Evolutionary conservation across 1,284 basidiomycete species (phyloP), one percentile per base, ranked within the genome.

Genomic region (Papiliotrema nemorosa): DNA sequence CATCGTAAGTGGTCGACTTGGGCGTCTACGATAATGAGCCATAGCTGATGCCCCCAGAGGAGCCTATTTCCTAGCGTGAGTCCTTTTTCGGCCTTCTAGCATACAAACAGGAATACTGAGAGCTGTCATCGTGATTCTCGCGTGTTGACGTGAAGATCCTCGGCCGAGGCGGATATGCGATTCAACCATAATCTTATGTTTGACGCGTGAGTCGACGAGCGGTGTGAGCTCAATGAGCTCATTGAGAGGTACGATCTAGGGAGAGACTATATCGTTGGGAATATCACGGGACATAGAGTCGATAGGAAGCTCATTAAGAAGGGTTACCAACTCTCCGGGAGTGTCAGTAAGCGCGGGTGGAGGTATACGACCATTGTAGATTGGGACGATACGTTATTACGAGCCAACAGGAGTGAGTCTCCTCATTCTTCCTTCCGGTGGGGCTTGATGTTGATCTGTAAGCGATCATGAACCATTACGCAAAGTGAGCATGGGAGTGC

Each of bases 1-100:
- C 50, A n/a, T 51, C 47, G 55, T 54, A 21, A 47, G 45, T 27
- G 5, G n/a, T n/a, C n/a, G n/a, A n/a, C n/a, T n/a, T n/a, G n/a
- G n/a, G n/a, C n/a, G n/a, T n/a, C 9, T 22, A 24, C 5, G n/a
- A 3, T 37, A 26, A 39, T 24, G 29, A 31, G 24, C 24, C 13
- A 20, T 3, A 10, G 14, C 18, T 22, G 27, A 18, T 45, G 22
- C 14, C 7, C 13, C 3, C 44, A 45, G 44, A 12, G 44, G 44
- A 22, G 44, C 44, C 12, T 45, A 45, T 22, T 45, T 45, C 26
- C 12, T 45, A 26, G 27, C 27, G 48, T 50, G n/a, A 6, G 39
- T 50, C n/a, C n/a, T n/a, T n/a, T n/a, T n/a, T n/a, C n/a, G 24
- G 22, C 5, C 6, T 25, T 20, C 13, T 38, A 20, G 21, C 9